phyloP scores from a whole-genome alignment of 1,139 yeast species.

The Lodderomyces parapsilosis region DNA sequence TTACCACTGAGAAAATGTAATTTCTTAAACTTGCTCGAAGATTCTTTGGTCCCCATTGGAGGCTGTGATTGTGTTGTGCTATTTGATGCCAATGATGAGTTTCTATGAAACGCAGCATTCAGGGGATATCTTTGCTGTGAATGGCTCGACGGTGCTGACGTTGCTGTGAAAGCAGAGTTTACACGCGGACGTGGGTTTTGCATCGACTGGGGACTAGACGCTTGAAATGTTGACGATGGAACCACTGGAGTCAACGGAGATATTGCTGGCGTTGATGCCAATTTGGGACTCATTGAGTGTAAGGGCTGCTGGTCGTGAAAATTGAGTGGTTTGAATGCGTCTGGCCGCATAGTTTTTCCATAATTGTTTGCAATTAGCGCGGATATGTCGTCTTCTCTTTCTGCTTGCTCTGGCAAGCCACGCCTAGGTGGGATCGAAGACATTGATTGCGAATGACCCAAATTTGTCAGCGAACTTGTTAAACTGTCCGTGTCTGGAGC shows the following conservation, averaged over 20 bases:
- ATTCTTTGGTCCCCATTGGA: constrained; percentile 2
- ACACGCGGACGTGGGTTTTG: constrained; percentile 9
- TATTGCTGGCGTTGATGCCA: constrained; percentile 3
- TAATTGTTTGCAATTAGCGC: constrained; percentile 10
- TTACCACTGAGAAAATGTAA: constrained; percentile 9
- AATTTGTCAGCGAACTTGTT: background rate
- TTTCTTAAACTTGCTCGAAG: constrained; percentile 11
- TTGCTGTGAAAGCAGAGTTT: constrained; percentile 9
- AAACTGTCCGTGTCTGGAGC: background rate
- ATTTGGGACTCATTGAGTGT: background rate
- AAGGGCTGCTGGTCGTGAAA: background rate
- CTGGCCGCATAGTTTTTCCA: constrained; percentile 7
- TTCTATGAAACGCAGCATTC: constrained; percentile 12
- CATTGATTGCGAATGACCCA: background rate
- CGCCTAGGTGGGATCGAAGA: background rate
- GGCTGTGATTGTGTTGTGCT: constrained; percentile 1
- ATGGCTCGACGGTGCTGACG: constrained; percentile 4
- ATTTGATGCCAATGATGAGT: constrained; percentile 3
- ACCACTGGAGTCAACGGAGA: constrained; percentile 3
- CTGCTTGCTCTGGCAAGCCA: constrained; percentile 2
- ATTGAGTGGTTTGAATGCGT: constrained; percentile 6
- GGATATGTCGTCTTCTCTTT: constrained; percentile 7
- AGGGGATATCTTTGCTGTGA: constrained; percentile 5
- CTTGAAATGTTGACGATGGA: background rate
- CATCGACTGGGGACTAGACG: constrained; percentile 3